These are phyloP conservation scores for Rhododendron vialii DNA, from an alignment of 148 eudicot genomes.

Conservation along the genomic window DNA sequence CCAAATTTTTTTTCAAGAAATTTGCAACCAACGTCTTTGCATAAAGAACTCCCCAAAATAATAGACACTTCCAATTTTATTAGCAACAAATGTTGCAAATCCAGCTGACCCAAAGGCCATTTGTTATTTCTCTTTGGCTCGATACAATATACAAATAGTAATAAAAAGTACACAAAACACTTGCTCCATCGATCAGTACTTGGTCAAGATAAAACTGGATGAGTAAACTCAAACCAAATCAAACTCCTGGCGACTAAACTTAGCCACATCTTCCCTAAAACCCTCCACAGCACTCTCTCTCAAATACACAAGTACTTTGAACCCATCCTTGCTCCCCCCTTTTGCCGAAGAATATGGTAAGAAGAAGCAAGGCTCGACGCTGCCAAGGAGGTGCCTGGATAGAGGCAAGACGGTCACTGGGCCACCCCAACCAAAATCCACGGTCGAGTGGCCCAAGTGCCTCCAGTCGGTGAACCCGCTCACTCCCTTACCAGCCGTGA, in stretches of 20 bases:
- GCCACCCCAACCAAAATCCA: constrained; percentile 71
- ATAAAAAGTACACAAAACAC: neutral
- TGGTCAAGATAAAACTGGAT: neutral
- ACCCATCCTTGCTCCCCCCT: constrained; percentile 35
- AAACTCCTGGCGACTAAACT: constrained; percentile 24
- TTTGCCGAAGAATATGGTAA: constrained; percentile 41
- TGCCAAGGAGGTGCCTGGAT: constrained; percentile 51
- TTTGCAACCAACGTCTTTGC: neutral
- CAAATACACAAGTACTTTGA: constrained; percentile 44
- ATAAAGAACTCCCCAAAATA: neutral
- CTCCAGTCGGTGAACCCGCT: constrained; percentile 79
- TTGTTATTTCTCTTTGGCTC: neutral
- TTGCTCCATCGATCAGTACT: neutral
- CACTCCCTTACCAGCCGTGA: constrained; percentile 46
- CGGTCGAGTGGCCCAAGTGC: constrained; percentile 63
- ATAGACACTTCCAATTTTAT: neutral
- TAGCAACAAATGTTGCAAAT: neutral
- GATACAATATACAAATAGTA: neutral
- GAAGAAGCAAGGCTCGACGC: constrained; percentile 58
- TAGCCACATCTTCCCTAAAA: constrained; percentile 50
- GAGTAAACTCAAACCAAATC: constrained; percentile 5
- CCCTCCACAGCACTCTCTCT: constrained; percentile 31
- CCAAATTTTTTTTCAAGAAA: no score
- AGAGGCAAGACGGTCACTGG: constrained; percentile 66
- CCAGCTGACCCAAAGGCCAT: neutral